Base-by-base conservation (phyloP, 2,329 filamentous ascomycete species). In the Hypoxylon sp. region DNA sequence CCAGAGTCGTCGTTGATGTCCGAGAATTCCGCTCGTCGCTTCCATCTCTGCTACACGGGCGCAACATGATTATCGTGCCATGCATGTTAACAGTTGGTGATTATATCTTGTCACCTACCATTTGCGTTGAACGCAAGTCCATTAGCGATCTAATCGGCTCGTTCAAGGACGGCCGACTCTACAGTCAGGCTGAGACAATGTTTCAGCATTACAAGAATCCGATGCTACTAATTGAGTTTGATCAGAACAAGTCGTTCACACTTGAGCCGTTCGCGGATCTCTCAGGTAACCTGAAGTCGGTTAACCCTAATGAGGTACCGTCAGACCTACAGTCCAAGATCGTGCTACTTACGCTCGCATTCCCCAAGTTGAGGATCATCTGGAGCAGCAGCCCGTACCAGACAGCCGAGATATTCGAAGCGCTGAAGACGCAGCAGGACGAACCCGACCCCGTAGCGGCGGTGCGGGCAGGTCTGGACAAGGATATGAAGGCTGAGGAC, bases 11-110 rank as follows among this genome's bases (percentile, higher is more conserved):
- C 2, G 94, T 98, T 45, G 96, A 99, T 74, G 93, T 98, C 30
- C 93, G 96, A 76, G 96, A 99, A 80, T 98, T 99, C 78, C 90
- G 96, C 70, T 98, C 94, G 32, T 94, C 93, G 0, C 86, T 99
- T 0, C 95, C 96, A 0, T 97, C 94, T 1, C 86, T 99, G 3
- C 85, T 98, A 1, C 95, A 99, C 78, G 96, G 93, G 0, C 91
- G 93, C 56, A 93, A 89, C 73, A 95, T 98, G 83, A 84, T 94
- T 34, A 90, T 98, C 46, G 91, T 98, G 0, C 96, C 96, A 1
- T 98, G 95, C 80, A 97, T 97, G 88, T 84, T 99, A 65, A 99
- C 95, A 0, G 95, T 99, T 0, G 96, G 93, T 70, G 96, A 99
- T 82, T 99, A 99, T 80, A 91, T 99, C 67, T 85, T 99, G 45